These are phyloP conservation scores for Pisolithus microcarpus DNA, from an alignment of 768 basidiomycete species.

Conservation along the genomic window DNA sequence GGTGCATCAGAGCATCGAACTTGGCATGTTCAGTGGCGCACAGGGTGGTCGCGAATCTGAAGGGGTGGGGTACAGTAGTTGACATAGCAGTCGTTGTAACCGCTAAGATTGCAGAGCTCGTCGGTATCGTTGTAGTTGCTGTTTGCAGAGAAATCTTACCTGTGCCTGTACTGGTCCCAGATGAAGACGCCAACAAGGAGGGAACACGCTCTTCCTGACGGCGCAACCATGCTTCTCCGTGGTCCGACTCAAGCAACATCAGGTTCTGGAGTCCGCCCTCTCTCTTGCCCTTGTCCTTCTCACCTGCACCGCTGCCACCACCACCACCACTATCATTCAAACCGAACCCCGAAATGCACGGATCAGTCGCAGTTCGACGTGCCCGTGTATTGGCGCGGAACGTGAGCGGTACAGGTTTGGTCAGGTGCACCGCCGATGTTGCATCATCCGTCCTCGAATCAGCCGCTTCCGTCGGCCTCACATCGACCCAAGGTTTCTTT, in stretches of 20 bases:
- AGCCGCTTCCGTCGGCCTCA: too few species aligned
- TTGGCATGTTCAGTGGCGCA: constrained; percentile 55
- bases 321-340: too few species aligned
- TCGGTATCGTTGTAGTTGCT: too few species aligned
- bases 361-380: too few species aligned
- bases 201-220: constrained; percentile 32
- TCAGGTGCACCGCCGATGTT: constrained; percentile 13
- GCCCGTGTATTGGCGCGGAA: constrained; percentile 43
- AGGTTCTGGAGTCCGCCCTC: background rate
- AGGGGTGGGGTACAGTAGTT: constrained; percentile 14
- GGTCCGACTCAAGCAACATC: constrained; percentile 29
- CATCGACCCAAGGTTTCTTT: too few species aligned
- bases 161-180: too few species aligned
- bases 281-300: background rate
- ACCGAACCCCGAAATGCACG: too few species aligned
- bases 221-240: constrained; percentile 19
- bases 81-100: background rate
- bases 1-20: constrained; percentile 54
- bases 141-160: constrained; percentile 25
- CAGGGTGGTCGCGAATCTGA: constrained; percentile 45
- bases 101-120: too few species aligned
- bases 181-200: too few species aligned
- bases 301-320: too few species aligned
- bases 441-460: too few species aligned
- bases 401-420: constrained; percentile 45